Evolutionary conservation across 371 early-diverging fungal genomes (phyloP), one percentile per base, ranked within the genome.

Genomic region (Lichtheimia ramosa): DNA sequence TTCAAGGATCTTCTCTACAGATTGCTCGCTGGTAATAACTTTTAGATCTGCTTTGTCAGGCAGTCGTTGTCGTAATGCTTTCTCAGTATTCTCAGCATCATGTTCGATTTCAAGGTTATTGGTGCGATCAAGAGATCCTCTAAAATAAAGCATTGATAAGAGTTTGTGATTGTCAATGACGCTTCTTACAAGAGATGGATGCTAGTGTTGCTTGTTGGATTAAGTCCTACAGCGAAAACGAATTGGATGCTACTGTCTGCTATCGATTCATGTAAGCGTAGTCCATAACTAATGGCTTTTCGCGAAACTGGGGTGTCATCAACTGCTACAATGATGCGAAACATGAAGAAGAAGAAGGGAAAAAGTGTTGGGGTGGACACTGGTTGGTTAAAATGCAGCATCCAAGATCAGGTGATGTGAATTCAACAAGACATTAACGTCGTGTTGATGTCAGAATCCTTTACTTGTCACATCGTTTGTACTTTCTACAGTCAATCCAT

Each of bases 41-140:
- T 56, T 40, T 2, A 64, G 43, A 0, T 62, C 56, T n/a, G 56
- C 42, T 13, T 43, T 43, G 6, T 41, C 43, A 2, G 56, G 56
- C 3, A 62, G 8, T 8, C 42, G 16, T 3, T 56, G 42, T 7
- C 51, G 41, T 21, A 61, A 20, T 4, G 42, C 21, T 12, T 21
- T 27, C 14, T 61, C 48, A 3, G 62, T 51, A 21, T 50, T 43
- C 40, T 61, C 51, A 16, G 68, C 69, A 48, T 69, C 69, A 42
- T 54, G 50, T 46, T 65, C 50, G 16, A 73, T 69, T 21, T 73
- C 73, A 2, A 62, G 43, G 46, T 73, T 73, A 51, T 69, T 73
- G 16, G 66, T 58, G 15, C 70, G 54, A 59, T 73, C 73, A 46
- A 73, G 55, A 2, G 62, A 58, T 42, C 58, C 58, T 20, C 73